phyloP scores from a whole-genome alignment of 2,329 filamentous ascomycete species.

The Aspergillus ochraceoroseus region DNA sequence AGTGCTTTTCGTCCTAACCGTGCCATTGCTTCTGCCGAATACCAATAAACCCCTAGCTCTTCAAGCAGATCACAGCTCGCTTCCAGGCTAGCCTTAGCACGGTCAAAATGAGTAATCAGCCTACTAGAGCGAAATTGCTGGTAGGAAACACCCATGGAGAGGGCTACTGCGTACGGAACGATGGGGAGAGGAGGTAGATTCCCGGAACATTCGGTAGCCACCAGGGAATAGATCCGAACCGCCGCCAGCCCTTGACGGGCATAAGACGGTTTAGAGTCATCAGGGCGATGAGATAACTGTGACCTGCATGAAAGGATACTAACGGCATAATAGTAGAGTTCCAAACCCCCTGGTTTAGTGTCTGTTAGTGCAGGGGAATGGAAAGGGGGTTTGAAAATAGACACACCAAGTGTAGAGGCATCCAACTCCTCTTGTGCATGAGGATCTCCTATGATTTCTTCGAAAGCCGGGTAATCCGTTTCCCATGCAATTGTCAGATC shows the following conservation, averaged over 20 bases:
- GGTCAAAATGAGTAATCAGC: constrained; percentile 39
- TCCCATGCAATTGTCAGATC: constrained; percentile 38
- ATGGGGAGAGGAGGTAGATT: constrained; percentile 51
- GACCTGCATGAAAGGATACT: constrained; percentile 55
- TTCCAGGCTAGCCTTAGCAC: constrained; percentile 35
- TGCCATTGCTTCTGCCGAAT: constrained; percentile 42
- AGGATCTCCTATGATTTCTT: constrained; percentile 32
- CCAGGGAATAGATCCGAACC: constrained; percentile 52
- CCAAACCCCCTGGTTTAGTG: constrained; percentile 43
- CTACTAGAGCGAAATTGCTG: constrained; percentile 52
- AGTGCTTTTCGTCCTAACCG: constrained; percentile 39
- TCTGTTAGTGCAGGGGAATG: constrained; percentile 3
- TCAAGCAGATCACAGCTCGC: constrained; percentile 37
- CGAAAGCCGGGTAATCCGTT: constrained; percentile 37
- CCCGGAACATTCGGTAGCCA: constrained; percentile 45
- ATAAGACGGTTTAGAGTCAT: constrained; percentile 49
- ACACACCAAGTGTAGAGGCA: constrained; percentile 29
- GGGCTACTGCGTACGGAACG: constrained; percentile 52
- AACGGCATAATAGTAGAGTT: constrained; percentile 54
- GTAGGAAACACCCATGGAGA: constrained; percentile 55
- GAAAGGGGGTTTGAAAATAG: neutral
- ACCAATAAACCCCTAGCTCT: constrained; percentile 35
- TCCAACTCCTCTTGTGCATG: constrained; percentile 26
- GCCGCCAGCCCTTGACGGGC: constrained; percentile 53
- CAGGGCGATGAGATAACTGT: constrained; percentile 30